A percentile compares a stretch with the other conserved stretches of the same genome.
phyloP scores from a whole-genome alignment of 768 basidiomycete genomes.

The Amanita inopinata region DNA sequence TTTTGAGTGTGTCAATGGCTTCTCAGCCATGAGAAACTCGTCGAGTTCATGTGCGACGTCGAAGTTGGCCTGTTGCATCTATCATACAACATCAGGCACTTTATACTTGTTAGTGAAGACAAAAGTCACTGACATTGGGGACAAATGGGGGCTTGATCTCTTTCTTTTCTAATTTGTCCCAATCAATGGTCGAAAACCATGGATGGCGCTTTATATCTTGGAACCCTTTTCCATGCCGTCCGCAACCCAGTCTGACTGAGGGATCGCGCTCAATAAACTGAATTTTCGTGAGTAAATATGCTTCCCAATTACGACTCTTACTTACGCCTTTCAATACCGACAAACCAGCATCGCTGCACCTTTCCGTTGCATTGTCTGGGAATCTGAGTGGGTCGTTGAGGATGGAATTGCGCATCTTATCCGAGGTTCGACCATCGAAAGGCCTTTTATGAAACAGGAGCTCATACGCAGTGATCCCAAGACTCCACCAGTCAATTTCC shows the following conservation, averaged over 20 bases:
- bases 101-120: not conserved
- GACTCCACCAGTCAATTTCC: constrained; percentile 93
- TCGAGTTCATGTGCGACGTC: constrained; percentile 96
- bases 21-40: constrained; percentile 95
- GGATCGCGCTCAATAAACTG: constrained; percentile 85
- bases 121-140: constrained; percentile 66
- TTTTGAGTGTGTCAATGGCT: constrained; percentile 91
- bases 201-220: constrained; percentile 73
- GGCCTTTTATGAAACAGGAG: constrained; percentile 77
- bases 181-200: constrained; percentile 80
- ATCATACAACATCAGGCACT: constrained; percentile 2
- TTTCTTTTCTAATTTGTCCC: constrained; percentile 68
- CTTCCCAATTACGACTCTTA: constrained; percentile 12
- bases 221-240: constrained; percentile 55
- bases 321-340: constrained; percentile 59
- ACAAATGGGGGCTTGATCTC: constrained; percentile 73
- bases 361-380: constrained; percentile 55
- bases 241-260: constrained; percentile 72
- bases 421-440: constrained; percentile 84
- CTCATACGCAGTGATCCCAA: constrained; percentile 86
- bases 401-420: constrained; percentile 84
- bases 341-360: constrained; percentile 58
- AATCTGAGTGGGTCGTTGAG: constrained; percentile 69
- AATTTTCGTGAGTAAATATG: constrained; percentile 13
- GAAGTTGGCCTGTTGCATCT: constrained; percentile 98